Evolutionary conservation across 495 filamentous ascomycete species (phyloP), one percentile per base, ranked within the genome.

Genomic region (Penicillium antarcticum): DNA sequence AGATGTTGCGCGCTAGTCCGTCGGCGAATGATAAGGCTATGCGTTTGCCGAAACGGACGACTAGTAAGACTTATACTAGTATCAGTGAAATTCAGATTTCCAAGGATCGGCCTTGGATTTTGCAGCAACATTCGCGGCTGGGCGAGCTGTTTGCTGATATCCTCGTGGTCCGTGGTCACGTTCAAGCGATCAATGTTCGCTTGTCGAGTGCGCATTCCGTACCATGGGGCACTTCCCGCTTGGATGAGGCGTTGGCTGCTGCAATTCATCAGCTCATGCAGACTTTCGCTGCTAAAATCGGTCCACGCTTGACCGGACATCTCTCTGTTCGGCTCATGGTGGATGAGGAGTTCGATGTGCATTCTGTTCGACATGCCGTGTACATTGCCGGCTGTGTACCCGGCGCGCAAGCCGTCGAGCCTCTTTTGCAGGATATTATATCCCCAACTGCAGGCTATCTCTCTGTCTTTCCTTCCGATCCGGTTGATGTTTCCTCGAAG

Each of bases 111-210:
- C 85, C 86, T 0, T 89, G 84, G 82, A 65, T 88, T 23, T 59
- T 92, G 41, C 84, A 91, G 61, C 80, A 90, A 56, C 86, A 78
- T 57, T 78, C 83, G 31, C 60, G 69, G 3, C 81, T 87, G 0
- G 73, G 76, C 0, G 84, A 88, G 63, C 89, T 86, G 63, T 83
- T 81, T 55, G 86, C 87, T 0, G 87, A 91, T 51, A 51, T 84
- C 1, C 71, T 92, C 10, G 65, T 91, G 3, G 67, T 89, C 1
- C 61, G 68, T 2, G 84, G 85, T 0, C 55, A 76, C 31, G 69
- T 91, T 36, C 78, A 77, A 36, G 79, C 80, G 2, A 87, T 91
- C 55, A 77, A 84, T 2, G 76, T 84, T 11, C 87, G 84, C 49
- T 78, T 81, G 9, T 59, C 56, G 13, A 55, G 61, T 35, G 19